Evolutionary conservation across 768 basidiomycete genomes (phyloP).

Genomic region (Coprinopsis sp.): DNA sequence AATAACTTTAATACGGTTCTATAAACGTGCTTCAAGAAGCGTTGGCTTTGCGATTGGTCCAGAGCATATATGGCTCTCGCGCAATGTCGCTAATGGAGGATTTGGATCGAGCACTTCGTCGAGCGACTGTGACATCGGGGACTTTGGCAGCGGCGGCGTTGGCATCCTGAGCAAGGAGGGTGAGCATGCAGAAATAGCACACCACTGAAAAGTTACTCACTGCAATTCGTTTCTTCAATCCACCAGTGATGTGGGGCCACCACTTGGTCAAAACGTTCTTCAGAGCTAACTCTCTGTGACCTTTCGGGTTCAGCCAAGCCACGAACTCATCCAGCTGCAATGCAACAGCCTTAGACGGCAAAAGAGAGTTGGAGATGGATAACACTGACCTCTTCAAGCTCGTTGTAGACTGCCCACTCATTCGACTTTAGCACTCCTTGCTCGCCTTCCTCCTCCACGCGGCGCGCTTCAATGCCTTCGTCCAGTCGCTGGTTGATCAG

Average conservation of each 20-base stretch:
- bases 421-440: slow-evolving; percentile 66
- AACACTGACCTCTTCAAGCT: slow-evolving; percentile 74
- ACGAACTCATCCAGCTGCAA: slow-evolving; percentile 75
- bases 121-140: slow-evolving; percentile 76
- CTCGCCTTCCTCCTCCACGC: slow-evolving; percentile 76
- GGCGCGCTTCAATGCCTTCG: slow-evolving; percentile 54
- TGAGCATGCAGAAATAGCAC: slow-evolving; percentile 1
- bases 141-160: slow-evolving; percentile 62
- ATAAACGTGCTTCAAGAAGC: slow-evolving; percentile 27
- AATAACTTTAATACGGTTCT: not conserved
- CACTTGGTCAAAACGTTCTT: slow-evolving; percentile 76
- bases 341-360: slow-evolving; percentile 10
- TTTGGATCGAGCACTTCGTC: slow-evolving; percentile 72
- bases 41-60: slow-evolving; percentile 77
- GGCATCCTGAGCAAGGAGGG: slow-evolving; percentile 49
- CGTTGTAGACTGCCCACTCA: slow-evolving; percentile 91
- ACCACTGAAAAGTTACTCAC: slow-evolving; percentile 40
- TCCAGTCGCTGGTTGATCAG: slow-evolving; percentile 56
- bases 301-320: slow-evolving; percentile 90
- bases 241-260: slow-evolving; percentile 78
- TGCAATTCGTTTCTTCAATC: slow-evolving; percentile 68
- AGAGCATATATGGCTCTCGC: slow-evolving; percentile 83
- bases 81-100: slow-evolving; percentile 55
- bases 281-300: slow-evolving; percentile 79
- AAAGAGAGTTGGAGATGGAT: not conserved